Evolutionary conservation across 164 flowering plant genomes (phyloP).

Genomic region (Warburgia ugandensis): DNA sequence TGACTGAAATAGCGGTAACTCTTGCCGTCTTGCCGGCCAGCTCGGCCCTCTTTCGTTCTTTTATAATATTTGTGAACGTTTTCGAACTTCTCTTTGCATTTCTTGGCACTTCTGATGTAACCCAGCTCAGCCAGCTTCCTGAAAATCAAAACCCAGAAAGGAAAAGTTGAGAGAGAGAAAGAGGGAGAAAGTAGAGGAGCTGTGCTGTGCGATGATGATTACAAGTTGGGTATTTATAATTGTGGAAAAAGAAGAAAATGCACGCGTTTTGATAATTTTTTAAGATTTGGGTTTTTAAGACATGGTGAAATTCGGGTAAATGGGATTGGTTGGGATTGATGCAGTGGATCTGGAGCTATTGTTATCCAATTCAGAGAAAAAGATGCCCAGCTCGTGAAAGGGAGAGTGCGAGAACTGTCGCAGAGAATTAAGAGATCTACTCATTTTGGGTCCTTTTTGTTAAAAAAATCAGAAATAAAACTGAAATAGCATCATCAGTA

Average conservation of each 20-base stretch:
- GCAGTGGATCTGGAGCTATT: constrained; percentile 34
- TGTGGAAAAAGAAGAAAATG: too few species aligned
- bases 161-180: too few species aligned
- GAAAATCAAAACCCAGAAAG: constrained; percentile 14
- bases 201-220: too few species aligned
- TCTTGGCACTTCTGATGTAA: constrained; percentile 50
- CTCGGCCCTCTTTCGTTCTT: constrained; percentile 58
- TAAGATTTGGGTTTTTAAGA: not conserved
- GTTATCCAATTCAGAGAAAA: constrained; percentile 10
- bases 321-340: constrained; percentile 19
- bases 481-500: too few species aligned
- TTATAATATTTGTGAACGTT: constrained; percentile 74
- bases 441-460: too few species aligned
- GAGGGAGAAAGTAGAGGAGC: not conserved
- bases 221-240: too few species aligned
- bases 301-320: not conserved
- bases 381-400: constrained; percentile 26
- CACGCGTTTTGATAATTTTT: not conserved
- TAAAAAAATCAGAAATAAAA: too few species aligned
- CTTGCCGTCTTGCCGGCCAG: constrained; percentile 69
- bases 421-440: not conserved
- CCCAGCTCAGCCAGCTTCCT: constrained; percentile 61
- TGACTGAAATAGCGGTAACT: constrained; percentile 50
- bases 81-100: constrained; percentile 71
- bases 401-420: not conserved